phyloP scores from a whole-genome alignment of 176 grass and related monocot species.

The Calamus simplicifolius region DNA sequence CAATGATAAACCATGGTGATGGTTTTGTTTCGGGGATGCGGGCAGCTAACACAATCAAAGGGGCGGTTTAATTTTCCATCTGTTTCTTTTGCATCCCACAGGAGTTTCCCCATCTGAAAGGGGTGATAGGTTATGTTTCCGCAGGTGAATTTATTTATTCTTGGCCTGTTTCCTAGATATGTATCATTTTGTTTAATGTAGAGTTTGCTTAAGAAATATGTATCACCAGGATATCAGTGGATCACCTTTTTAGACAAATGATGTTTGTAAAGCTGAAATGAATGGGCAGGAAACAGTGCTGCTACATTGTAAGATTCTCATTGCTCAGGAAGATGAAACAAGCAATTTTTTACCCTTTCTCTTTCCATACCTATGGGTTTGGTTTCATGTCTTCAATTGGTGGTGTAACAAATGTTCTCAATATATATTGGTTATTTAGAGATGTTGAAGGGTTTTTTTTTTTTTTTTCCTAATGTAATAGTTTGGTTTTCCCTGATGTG shows the following conservation, averaged over 20 bases:
- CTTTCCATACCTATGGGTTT: no score
- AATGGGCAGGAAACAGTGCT: conserved; percentile 38
- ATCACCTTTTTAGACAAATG: conserved; percentile 36
- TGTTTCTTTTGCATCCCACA: conserved; percentile 33
- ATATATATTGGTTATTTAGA: no score
- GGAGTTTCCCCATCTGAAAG: conserved; percentile 32
- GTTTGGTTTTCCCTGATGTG: no score
- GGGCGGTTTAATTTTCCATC: conserved; percentile 27
- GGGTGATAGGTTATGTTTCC: conserved; percentile 27
- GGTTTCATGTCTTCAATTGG: no score
- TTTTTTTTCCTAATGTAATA: no score
- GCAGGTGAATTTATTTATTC: conserved; percentile 75
- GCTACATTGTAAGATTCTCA: conserved; percentile 46
- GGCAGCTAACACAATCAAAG: conserved; percentile 6
- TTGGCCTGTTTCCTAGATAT: conserved; percentile 15
- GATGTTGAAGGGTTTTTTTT: no score
- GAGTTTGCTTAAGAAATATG: conserved; percentile 51
- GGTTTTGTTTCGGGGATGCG: neutral
- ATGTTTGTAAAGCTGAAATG: conserved; percentile 16
- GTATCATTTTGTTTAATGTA: conserved; percentile 34
- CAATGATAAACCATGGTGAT: no score
- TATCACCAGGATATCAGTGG: conserved; percentile 36
- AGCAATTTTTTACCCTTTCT: no score
- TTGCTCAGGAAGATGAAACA: conserved; percentile 32
- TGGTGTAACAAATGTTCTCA: no score